A percentile compares a stretch with the other conserved stretches of the same genome.
Evolutionary conservation across 2,329 filamentous ascomycete species (phyloP).

Genomic region (Fusarium transvaalense): DNA sequence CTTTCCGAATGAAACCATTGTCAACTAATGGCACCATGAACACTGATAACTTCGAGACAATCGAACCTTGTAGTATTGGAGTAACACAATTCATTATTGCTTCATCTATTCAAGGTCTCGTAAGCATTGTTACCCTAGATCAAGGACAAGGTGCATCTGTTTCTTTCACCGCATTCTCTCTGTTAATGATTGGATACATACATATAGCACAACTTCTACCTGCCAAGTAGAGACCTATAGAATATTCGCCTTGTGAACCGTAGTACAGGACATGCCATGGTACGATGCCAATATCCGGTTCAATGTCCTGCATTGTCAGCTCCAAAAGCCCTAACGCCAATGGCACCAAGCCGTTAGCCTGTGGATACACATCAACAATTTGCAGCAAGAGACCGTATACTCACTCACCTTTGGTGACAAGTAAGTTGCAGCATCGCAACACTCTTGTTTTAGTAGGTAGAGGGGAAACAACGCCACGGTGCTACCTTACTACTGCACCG

Average conservation of each 20-base stretch:
- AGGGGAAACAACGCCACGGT: slow-evolving; percentile 12
- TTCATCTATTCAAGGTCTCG: slow-evolving; percentile 32
- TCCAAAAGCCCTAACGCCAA: slow-evolving; percentile 1
- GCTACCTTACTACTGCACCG: slow-evolving; percentile 2
- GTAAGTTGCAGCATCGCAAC: slow-evolving; percentile 1
- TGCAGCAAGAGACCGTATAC: neutral
- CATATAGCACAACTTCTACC: neutral
- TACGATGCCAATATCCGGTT: slow-evolving; percentile 22
- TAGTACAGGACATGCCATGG: slow-evolving; percentile 7
- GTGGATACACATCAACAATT: neutral
- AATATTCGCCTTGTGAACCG: neutral
- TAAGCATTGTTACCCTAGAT: slow-evolving; percentile 29
- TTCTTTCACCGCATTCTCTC: slow-evolving; percentile 30
- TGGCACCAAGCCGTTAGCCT: slow-evolving; percentile 7
- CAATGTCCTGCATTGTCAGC: slow-evolving; percentile 3
- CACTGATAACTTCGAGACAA: neutral
- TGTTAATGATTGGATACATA: slow-evolving; percentile 5
- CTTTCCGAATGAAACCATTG: neutral
- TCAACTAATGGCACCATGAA: neutral
- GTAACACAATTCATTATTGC: slow-evolving; percentile 21
- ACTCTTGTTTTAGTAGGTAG: slow-evolving; percentile 20
- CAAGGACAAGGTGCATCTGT: slow-evolving; percentile 32
- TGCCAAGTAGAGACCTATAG: neutral
- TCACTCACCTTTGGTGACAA: neutral
- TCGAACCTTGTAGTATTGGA: neutral